Base-by-base conservation (phyloP, 2,329 filamentous ascomycete species). In the Zymoseptoria passerinii region DNA sequence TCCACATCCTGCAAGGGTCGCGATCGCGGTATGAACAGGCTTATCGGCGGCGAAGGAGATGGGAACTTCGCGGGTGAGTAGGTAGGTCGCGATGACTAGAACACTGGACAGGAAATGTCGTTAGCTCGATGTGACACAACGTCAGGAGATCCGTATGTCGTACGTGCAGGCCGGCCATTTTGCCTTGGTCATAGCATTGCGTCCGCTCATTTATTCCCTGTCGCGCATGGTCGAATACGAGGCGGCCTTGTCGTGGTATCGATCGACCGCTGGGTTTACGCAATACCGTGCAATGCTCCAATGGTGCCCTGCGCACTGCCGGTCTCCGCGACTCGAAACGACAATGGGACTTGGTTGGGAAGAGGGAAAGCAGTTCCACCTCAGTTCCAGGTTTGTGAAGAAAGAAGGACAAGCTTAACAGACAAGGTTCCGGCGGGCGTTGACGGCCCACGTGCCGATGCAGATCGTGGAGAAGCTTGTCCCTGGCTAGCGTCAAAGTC, bases 11-110 rank as follows among this genome's bases (percentile, higher is more conserved):
- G 74, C 71, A 48, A 79, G 76, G 20, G 73, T 66, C 4, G 77
- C 62, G 44, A 76, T 69, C 18, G 72, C 67, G 6, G 77, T 73
- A 62, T 77, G 76, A 13, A 78, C 63, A 3, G 79, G 78, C 53
- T 75, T 76, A 63, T 80, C 79, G 63, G 71, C 67, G 28, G 69
- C 69, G 62, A 72, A 69, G 50, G 67, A 68, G 44, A 65, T 65
- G 2, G 65, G 63, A 9, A 64, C 52, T 20, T 58, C 61, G 19
- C 61, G 56, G 16, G 67, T 64, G 48, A 72, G 54, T 28, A 66
- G 53, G 18, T 63, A 52, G 2, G 67, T 70, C 50, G 67, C 65
- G 10, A 68, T 18, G 59, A 70, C 61, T 10, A 73, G 63, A 56
- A 69, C 71, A 52, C 64, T 66, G 57, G n/a, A 23, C 20, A 7